Evolutionary conservation across 352 stramenopile species (phyloP).

Genomic region (Elongisporangium prolatum): DNA sequence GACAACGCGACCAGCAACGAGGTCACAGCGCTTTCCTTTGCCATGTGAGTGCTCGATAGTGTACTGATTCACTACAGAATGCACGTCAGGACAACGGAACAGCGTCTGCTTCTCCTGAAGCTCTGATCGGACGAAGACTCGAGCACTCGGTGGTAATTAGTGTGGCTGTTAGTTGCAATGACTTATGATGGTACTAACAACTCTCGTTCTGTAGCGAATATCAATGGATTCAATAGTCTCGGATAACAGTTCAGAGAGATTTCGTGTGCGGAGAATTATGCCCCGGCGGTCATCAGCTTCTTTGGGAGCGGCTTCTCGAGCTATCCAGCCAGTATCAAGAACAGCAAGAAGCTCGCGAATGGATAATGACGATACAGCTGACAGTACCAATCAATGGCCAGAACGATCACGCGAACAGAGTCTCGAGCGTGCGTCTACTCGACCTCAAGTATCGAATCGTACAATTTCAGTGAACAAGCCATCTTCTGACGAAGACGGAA

Average conservation of each 20-base stretch:
- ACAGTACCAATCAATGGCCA: no score
- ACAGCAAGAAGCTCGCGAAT: neutral
- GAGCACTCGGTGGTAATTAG: neutral
- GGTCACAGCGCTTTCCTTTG: neutral
- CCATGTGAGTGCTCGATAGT: neutral
- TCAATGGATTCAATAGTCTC: neutral
- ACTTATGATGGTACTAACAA: neutral
- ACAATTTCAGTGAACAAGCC: neutral
- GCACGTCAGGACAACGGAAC: no score
- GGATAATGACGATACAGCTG: neutral
- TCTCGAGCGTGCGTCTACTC: neutral
- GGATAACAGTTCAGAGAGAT: neutral
- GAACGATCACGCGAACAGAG: neutral
- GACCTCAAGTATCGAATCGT: neutral
- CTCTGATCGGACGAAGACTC: conserved; percentile 3
- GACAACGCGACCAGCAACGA: neutral
- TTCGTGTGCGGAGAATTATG: neutral
- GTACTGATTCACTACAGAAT: neutral
- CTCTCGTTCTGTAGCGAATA: neutral
- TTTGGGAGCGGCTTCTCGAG: neutral
- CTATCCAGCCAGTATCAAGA: neutral
- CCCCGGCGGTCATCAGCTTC: neutral
- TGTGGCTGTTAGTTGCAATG: neutral
- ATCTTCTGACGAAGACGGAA: neutral
- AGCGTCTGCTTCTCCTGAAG: neutral